These are phyloP conservation scores for Lachnellula arida DNA, from an alignment of 2,329 filamentous ascomycete genomes.

Conservation along the genomic window DNA sequence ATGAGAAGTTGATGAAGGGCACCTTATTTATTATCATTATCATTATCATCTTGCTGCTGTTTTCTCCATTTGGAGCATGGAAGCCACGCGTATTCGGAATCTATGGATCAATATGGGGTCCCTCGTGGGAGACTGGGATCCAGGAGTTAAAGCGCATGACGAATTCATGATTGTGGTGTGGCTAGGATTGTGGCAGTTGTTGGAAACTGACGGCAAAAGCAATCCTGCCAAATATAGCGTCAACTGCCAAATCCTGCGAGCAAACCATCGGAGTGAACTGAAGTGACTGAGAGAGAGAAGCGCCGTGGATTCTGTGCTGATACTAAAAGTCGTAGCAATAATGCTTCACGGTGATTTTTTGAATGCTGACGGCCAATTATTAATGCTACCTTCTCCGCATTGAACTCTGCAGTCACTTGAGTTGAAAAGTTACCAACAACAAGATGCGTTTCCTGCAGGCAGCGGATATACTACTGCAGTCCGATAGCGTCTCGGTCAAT, in stretches of 20 bases:
- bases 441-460: conserved; percentile 9
- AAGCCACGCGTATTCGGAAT: no score
- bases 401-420: background rate
- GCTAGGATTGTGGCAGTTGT: conserved; percentile 9
- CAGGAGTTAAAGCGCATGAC: conserved; percentile 11
- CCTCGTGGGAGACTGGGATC: conserved; percentile 24
- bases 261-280: conserved; percentile 2
- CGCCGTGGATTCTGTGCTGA: background rate
- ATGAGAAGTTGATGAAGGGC: no score
- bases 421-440: conserved; percentile 13
- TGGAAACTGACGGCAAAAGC: no score
- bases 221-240: background rate
- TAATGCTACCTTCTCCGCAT: no score
- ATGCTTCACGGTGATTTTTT: background rate
- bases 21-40: no score
- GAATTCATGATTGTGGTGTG: conserved; percentile 15
- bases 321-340: background rate
- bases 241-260: background rate
- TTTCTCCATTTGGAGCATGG: no score
- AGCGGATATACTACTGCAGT: conserved; percentile 24
- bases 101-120: conserved; percentile 1
- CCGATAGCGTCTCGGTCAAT: conserved; percentile 19
- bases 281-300: conserved; percentile 1
- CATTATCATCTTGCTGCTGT: no score
- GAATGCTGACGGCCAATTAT: background rate